Base-by-base conservation (phyloP, 2,329 filamentous ascomycete species). In the Aspergillus sp. region DNA sequence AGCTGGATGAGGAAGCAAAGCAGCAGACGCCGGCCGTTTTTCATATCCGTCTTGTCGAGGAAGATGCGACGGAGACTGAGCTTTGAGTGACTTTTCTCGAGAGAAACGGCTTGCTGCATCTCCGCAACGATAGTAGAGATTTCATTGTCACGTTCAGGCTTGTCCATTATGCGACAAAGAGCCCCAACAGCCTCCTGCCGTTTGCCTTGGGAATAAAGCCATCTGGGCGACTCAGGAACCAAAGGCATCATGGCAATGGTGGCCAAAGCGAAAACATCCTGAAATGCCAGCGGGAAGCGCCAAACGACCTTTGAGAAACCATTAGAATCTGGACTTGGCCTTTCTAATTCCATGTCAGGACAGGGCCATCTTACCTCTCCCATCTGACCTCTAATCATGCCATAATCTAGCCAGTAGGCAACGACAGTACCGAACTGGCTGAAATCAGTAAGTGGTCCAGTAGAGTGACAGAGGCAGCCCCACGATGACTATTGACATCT, bases 271-370 rank as follows among this genome's bases (percentile, higher is more conserved):
- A 56, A 52, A 12, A 41, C 19, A 35, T 44, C 23, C 23, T 56
- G 55, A 31, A 56, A 52, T 6, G 55, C 55, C 5, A 56, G 40
- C 2, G 55, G 55, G 17, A 56, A 52, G 1, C 55, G 48, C 55
- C 47, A 47, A 7, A 45, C 41, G 3, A 54, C 41, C 41, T 31
- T 31, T 47, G 23, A 8, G 31, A 0, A 47, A 6, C 40, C 1
- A 21, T 19, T n/a, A 40, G 27, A 31, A 31, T 9, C 24, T 27
- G 24, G 24, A 9, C 21, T 1, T 21, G 21, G 4, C 4, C 21
- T 21, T 21, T 21, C 21, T 21, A 21, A 21, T 21, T 21, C 21
- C 4, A 1, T 21, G 21, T 21, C 21, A 4, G 21, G 21, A 21
- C 21, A 21, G 21, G 37, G 37, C 6, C 15, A 6, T 11, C 37